These are phyloP conservation scores for Neurospora sp. DNA, from an alignment of 2,329 filamentous ascomycete species.

Conservation along the genomic window DNA sequence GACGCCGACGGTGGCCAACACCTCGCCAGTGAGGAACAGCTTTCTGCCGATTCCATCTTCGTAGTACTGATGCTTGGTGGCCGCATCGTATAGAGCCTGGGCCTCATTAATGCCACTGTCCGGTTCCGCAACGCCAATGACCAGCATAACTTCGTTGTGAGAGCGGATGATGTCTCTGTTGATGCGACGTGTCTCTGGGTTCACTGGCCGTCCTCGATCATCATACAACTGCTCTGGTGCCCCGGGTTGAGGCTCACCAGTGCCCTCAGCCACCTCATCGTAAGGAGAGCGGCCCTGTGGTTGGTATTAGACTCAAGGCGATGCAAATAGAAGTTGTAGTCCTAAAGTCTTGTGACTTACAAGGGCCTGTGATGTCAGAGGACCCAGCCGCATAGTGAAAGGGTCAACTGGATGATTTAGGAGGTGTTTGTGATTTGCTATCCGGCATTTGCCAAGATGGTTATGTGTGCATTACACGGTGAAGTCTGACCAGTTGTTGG, in stretches of 20 bases:
- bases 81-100: conserved; percentile 26
- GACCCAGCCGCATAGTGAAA: conserved; percentile 31
- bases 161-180: conserved; percentile 48
- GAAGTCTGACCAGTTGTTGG: background rate
- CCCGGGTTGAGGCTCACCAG: conserved; percentile 31
- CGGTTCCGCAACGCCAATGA: conserved; percentile 51
- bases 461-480: background rate
- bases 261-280: conserved; percentile 43
- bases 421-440: background rate
- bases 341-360: conserved; percentile 25
- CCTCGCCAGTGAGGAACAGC: conserved; percentile 25
- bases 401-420: background rate
- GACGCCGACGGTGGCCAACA: conserved; percentile 31
- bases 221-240: conserved; percentile 42
- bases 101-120: conserved; percentile 33
- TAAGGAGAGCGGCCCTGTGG: conserved; percentile 48
- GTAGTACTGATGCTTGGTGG: conserved; percentile 34
- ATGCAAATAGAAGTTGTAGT: background rate
- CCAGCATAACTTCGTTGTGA: conserved; percentile 54
- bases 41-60: conserved; percentile 36
- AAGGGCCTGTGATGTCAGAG: conserved; percentile 46
- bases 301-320: background rate
- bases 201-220: conserved; percentile 44
- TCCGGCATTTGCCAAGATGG: background rate
- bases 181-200: conserved; percentile 42